Conservation (phyloP, 2,329 filamentous ascomycete species). For the Trichoderma atroviride region DNA sequence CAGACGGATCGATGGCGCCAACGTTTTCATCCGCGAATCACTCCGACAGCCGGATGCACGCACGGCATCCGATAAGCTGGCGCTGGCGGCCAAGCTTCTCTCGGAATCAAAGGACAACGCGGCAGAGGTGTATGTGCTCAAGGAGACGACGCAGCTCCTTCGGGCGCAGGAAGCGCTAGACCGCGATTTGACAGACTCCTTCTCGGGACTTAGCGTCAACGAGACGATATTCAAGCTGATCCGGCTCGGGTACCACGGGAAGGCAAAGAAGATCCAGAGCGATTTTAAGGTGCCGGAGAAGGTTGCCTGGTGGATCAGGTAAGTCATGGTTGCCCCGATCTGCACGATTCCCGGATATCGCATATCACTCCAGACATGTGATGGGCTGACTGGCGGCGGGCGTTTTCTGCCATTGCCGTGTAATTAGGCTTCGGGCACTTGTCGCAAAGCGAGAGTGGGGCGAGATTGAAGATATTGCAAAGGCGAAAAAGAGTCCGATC, state of each 20-base stretch:
- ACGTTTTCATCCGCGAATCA: slow-evolving; percentile 83
- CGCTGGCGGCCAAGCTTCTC: slow-evolving; percentile 80
- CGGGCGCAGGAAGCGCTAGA: slow-evolving; percentile 87
- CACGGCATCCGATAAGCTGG: slow-evolving; percentile 80
- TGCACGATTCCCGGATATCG: neutral
- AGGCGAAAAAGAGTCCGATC: slow-evolving; percentile 83
- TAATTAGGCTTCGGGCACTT: slow-evolving; percentile 72
- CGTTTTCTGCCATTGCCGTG: slow-evolving; percentile 13
- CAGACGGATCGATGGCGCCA: slow-evolving; percentile 81
- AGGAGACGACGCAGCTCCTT: slow-evolving; percentile 78
- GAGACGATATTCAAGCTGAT: slow-evolving; percentile 91
- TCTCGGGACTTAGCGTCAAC: slow-evolving; percentile 83
- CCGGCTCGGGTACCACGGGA: slow-evolving; percentile 76
- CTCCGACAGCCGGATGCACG: slow-evolving; percentile 70
- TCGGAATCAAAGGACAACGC: slow-evolving; percentile 78
- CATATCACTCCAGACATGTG: neutral
- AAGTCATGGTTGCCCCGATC: slow-evolving; percentile 34
- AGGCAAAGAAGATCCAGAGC: slow-evolving; percentile 82
- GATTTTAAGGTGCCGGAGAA: slow-evolving; percentile 95
- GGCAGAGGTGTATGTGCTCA: slow-evolving; percentile 73
- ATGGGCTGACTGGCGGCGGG: slow-evolving; percentile 21
- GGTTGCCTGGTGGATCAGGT: slow-evolving; percentile 82
- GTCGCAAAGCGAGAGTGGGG: slow-evolving; percentile 90
- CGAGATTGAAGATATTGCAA: slow-evolving; percentile 84
- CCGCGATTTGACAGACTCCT: slow-evolving; percentile 75